Evolutionary conservation across 2,329 filamentous ascomycete species (phyloP).

Genomic region (Nemania sp.): DNA sequence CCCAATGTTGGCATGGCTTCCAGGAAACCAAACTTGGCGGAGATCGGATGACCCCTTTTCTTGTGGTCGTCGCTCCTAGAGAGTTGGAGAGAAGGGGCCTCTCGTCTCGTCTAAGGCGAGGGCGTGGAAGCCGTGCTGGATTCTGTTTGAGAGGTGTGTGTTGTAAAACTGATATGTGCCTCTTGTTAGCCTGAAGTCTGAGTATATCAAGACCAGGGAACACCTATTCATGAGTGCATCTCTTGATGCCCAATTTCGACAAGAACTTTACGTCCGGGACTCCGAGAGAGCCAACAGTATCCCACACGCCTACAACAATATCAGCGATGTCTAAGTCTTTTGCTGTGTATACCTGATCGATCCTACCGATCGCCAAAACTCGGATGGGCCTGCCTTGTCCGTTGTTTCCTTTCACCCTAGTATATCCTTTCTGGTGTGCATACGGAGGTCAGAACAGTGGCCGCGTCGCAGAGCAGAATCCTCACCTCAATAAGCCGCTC

Average conservation of each 20-base stretch:
- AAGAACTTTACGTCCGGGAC: conserved; percentile 38
- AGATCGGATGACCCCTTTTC: conserved; percentile 48
- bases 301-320: conserved; percentile 48
- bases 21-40: conserved; percentile 67
- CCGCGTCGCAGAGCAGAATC: not conserved
- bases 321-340: conserved; percentile 16
- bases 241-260: conserved; percentile 50
- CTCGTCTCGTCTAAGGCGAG: conserved; percentile 61
- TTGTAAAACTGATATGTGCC: conserved; percentile 56
- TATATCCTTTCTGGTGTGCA: conserved; percentile 38
- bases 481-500: conserved; percentile 47
- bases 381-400: conserved; percentile 48
- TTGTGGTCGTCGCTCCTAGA: conserved; percentile 53
- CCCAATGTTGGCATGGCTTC: conserved; percentile 71
- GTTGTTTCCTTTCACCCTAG: conserved; percentile 46
- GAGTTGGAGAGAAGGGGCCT: conserved; percentile 56
- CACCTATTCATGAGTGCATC: conserved; percentile 52
- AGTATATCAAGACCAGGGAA: conserved; percentile 11
- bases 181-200: conserved; percentile 37
- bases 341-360: not conserved
- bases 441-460: conserved; percentile 9
- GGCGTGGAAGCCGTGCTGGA: conserved; percentile 63
- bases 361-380: conserved; percentile 48
- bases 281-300: conserved; percentile 54
- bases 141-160: conserved; percentile 54